These are phyloP conservation scores for Chamaenerion angustifolium DNA, from an alignment of 345 rosid species.

Conservation along the genomic window DNA sequence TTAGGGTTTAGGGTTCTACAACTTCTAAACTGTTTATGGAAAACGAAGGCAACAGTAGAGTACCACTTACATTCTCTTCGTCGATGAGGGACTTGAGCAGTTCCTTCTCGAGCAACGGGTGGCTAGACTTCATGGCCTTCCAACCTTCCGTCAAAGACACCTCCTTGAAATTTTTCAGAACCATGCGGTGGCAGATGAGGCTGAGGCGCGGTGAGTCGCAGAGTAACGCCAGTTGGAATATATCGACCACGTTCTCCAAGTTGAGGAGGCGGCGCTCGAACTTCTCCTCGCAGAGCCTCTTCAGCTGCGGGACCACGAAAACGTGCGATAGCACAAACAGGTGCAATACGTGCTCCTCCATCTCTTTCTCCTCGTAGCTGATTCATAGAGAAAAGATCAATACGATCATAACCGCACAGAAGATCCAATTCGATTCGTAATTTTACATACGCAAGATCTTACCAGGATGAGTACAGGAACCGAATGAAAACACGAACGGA, in stretches of 20 bases:
- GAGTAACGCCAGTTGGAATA: slow-evolving; percentile 67
- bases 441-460: slow-evolving; percentile 5
- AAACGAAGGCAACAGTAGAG: background rate
- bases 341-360: slow-evolving; percentile 45
- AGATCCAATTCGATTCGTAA: background rate
- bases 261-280: slow-evolving; percentile 55
- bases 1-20: background rate
- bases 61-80: slow-evolving; percentile 37
- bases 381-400: background rate
- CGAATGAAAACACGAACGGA: slow-evolving; percentile 69
- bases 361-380: slow-evolving; percentile 62
- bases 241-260: slow-evolving; percentile 60
- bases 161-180: slow-evolving; percentile 33
- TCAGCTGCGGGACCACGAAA: slow-evolving; percentile 52
- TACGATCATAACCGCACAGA: too few relatives aligned
- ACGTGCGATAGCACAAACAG: slow-evolving; percentile 70
- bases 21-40: background rate
- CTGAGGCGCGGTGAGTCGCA: slow-evolving; percentile 71
- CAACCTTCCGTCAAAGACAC: slow-evolving; percentile 56
- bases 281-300: slow-evolving; percentile 44
- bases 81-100: slow-evolving; percentile 31
- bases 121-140: slow-evolving; percentile 73
- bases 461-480: slow-evolving; percentile 77
- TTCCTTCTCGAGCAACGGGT: slow-evolving; percentile 65
- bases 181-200: slow-evolving; percentile 54